These are phyloP conservation scores for Candida buenavistaensis DNA, from an alignment of 1,139 yeast species.

Conservation along the genomic window DNA sequence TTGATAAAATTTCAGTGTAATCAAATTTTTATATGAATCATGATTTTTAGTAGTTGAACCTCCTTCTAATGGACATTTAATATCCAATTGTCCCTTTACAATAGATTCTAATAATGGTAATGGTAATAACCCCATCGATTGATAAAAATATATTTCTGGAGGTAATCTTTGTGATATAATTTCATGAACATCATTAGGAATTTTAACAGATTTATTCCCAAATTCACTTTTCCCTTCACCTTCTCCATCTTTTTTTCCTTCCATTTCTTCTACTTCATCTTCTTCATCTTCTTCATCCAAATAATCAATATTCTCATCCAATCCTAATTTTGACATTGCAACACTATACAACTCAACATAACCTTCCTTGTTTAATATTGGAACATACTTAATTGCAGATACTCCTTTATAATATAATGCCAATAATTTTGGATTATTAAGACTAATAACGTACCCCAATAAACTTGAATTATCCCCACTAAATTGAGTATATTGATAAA, in stretches of 20 bases:
- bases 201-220: conserved; percentile 24
- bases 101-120: conserved; percentile 67
- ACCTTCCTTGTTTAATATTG: conserved; percentile 71
- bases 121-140: conserved; percentile 73
- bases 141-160: conserved; percentile 80
- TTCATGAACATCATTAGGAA: conserved; percentile 82
- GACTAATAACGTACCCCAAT: conserved; percentile 35
- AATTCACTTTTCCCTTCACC: conserved; percentile 3
- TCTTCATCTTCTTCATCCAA: conserved; percentile 15
- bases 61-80: conserved; percentile 73
- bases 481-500: conserved; percentile 38
- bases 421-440: conserved; percentile 39
- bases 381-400: conserved; percentile 50
- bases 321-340: conserved; percentile 41
- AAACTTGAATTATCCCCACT: conserved; percentile 28
- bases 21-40: conserved; percentile 56
- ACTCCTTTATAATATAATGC: conserved; percentile 42
- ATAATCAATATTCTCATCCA: conserved; percentile 21
- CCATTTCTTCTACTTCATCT: conserved; percentile 1
- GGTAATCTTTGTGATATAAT: conserved; percentile 85
- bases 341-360: conserved; percentile 56
- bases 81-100: conserved; percentile 61
- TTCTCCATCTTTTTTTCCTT: conserved; percentile 6
- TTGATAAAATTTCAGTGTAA: conserved; percentile 45
- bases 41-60: conserved; percentile 35